These are phyloP conservation scores for Ettlia oleoabundans DNA, from an alignment of 139 green algal species.

Conservation along the genomic window DNA sequence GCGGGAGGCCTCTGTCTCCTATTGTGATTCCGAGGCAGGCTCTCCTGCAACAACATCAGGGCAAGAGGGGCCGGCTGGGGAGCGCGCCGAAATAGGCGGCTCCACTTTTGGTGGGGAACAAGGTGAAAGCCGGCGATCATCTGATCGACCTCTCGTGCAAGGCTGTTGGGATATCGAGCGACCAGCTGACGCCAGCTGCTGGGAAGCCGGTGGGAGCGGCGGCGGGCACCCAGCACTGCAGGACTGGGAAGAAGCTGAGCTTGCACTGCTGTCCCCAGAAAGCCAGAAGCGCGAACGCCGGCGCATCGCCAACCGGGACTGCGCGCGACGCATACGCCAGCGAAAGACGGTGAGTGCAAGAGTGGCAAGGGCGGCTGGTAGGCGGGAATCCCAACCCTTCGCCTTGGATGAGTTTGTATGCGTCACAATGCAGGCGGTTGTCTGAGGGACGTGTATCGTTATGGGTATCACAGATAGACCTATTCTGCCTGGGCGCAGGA, in stretches of 20 bases:
- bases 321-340: conserved; percentile 41
- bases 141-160: too few species aligned
- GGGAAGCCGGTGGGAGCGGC: not conserved
- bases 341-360: conserved; percentile 28
- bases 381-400: too few species aligned
- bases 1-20: not conserved
- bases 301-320: conserved; percentile 36
- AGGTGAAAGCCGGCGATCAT: too few species aligned
- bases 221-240: not conserved
- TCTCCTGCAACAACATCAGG: not conserved
- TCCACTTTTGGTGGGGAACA: too few species aligned
- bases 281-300: conserved; percentile 34
- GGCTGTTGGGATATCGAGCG: too few species aligned
- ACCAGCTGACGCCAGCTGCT: too few species aligned
- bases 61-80: too few species aligned
- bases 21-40: not conserved
- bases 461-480: too few species aligned
- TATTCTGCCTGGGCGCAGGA: conserved; percentile 12
- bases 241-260: conserved; percentile 22
- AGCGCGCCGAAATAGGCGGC: too few species aligned
- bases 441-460: too few species aligned
- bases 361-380: not conserved
- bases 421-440: too few species aligned
- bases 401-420: too few species aligned
- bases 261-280: conserved; percentile 16